Percentiles rank a stretch among this genome's conserved stretches.
Evolutionary conservation across 2,329 filamentous ascomycete genomes (phyloP).

Genomic region (Stemphylium lycopersici): DNA sequence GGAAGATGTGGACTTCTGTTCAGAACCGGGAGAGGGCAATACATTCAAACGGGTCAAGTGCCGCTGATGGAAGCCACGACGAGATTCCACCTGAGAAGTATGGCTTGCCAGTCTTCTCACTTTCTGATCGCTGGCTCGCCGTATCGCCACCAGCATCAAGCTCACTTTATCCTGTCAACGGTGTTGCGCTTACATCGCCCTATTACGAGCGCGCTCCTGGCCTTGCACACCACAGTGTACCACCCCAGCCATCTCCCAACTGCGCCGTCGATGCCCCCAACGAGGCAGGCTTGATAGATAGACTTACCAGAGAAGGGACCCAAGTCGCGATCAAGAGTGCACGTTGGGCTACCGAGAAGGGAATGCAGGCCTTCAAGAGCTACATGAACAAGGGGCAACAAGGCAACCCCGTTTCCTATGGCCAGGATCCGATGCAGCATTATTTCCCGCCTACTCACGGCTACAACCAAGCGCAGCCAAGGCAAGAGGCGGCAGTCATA

Average conservation of each 20-base stretch:
- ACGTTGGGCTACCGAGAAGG: constrained; percentile 78
- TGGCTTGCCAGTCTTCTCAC: constrained; percentile 70
- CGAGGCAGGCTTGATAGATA: constrained; percentile 73
- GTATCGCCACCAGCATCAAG: constrained; percentile 76
- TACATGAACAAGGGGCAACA: constrained; percentile 69
- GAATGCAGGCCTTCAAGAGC: constrained; percentile 76
- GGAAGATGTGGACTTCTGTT: constrained; percentile 90
- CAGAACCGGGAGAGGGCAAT: constrained; percentile 58
- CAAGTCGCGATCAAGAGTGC: constrained; percentile 78
- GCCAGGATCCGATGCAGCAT: constrained; percentile 50
- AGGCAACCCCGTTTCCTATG: constrained; percentile 27
- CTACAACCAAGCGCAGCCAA: constrained; percentile 59
- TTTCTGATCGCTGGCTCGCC: constrained; percentile 77
- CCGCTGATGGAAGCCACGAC: constrained; percentile 45
- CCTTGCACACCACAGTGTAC: constrained; percentile 66
- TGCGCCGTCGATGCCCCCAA: constrained; percentile 75
- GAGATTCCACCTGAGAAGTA: constrained; percentile 44
- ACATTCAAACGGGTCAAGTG: constrained; percentile 45
- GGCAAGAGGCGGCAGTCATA: constrained; percentile 71
- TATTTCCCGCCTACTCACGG: constrained; percentile 81
- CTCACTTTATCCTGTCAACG: constrained; percentile 72
- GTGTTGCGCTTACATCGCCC: constrained; percentile 61
- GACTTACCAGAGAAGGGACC: constrained; percentile 78
- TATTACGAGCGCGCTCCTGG: constrained; percentile 62
- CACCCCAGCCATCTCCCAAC: constrained; percentile 70